These are phyloP conservation scores for Crithidia mellificae DNA, from an alignment of 208 protist genomes.

Conservation along the genomic window DNA sequence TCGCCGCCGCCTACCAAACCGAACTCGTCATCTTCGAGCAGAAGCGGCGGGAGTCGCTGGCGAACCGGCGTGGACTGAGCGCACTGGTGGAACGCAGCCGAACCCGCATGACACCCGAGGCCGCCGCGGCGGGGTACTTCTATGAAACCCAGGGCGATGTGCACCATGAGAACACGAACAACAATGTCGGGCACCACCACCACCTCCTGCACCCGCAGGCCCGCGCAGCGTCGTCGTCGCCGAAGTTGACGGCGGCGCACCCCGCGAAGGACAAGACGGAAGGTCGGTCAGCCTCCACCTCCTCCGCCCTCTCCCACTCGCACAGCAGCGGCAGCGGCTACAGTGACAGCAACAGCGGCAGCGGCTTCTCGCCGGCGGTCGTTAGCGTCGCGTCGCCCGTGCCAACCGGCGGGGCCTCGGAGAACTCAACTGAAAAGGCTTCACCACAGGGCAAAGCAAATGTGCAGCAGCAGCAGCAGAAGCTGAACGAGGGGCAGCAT, in stretches of 20 bases:
- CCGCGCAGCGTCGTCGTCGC: not conserved
- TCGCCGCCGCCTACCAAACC: slow-evolving; percentile 26
- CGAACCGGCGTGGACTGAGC: slow-evolving; percentile 17
- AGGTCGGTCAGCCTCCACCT: not conserved
- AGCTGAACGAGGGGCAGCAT: too few relatives aligned
- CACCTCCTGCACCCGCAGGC: not conserved
- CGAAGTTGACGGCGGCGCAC: not conserved
- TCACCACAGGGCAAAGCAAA: not conserved
- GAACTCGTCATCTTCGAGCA: slow-evolving; percentile 32
- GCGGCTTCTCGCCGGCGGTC: slow-evolving; percentile 6
- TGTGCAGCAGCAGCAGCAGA: not conserved
- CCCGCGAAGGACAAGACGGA: not conserved
- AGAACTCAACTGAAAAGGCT: not conserved
- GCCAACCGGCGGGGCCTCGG: not conserved
- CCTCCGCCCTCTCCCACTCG: not conserved
- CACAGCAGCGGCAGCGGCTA: slow-evolving; percentile 1
- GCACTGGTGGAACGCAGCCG: slow-evolving; percentile 14
- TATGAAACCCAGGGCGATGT: not conserved
- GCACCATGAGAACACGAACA: not conserved
- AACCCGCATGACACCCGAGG: slow-evolving; percentile 24
- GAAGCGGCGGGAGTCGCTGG: slow-evolving; percentile 25
- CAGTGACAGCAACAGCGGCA: slow-evolving; percentile 7
- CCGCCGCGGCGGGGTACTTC: slow-evolving; percentile 25
- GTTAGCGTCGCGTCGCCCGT: slow-evolving; percentile 19
- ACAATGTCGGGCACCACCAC: not conserved